Conservation (phyloP, 495 filamentous ascomycete species). For the Letharia columbiana region DNA sequence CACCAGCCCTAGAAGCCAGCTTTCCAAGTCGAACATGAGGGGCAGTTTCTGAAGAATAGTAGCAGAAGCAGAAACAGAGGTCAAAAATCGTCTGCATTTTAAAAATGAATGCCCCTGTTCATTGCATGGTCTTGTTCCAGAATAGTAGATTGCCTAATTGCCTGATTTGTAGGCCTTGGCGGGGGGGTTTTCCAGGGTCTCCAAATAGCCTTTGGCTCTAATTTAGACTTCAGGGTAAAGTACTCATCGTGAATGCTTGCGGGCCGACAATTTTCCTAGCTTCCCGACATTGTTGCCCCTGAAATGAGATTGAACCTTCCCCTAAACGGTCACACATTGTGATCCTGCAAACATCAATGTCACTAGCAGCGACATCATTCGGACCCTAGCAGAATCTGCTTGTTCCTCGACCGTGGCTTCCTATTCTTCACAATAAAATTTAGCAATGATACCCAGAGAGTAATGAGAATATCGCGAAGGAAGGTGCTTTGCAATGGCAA, state of each 20-base stretch:
- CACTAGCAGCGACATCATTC: conserved; percentile 2
- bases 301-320: neutral
- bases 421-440: neutral
- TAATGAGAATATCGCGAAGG: conserved; percentile 7
- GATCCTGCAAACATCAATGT: conserved; percentile 11
- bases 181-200: neutral
- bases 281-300: neutral
- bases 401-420: conserved; percentile 3
- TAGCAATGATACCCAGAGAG: conserved; percentile 4
- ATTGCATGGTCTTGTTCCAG: neutral
- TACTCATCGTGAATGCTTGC: neutral
- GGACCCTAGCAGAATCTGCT: conserved; percentile 1
- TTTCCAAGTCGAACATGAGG: conserved; percentile 18
- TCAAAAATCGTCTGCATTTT: conserved; percentile 6
- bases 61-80: neutral
- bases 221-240: no score
- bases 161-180: neutral
- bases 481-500: conserved; percentile 22
- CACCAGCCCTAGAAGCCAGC: conserved; percentile 29
- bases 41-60: neutral
- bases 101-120: neutral
- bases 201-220: neutral
- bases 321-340: neutral
- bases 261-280: neutral
- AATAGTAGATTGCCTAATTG: neutral